Percentiles rank a stretch among this genome's conserved stretches.
Conservation (phyloP, 169 alveolate genomes). For the Theileria annulata region DNA sequence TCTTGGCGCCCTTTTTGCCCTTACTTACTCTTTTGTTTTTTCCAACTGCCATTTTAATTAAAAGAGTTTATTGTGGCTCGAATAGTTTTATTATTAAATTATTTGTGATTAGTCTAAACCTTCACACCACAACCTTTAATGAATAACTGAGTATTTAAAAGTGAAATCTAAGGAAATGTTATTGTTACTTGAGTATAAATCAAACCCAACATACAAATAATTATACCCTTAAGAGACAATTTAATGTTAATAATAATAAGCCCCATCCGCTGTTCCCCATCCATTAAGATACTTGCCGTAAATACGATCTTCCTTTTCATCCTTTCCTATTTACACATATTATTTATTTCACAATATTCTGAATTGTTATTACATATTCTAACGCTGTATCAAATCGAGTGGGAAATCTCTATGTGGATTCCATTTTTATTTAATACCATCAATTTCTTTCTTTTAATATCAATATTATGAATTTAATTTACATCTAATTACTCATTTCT, state of each 20-base stretch:
- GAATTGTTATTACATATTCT: not conserved
- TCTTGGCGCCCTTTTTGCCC: conserved; percentile 96
- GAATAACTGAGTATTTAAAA: no score
- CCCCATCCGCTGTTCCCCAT: not conserved
- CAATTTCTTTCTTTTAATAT: no score
- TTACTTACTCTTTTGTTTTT: conserved; percentile 94
- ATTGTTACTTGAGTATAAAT: not conserved
- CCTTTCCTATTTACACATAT: not conserved
- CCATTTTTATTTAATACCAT: not conserved
- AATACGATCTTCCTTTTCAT: not conserved
- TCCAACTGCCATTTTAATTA: conserved; percentile 91
- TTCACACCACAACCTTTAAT: not conserved
- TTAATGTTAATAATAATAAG: not conserved
- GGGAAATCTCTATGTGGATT: not conserved
- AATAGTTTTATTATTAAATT: conserved; percentile 3
- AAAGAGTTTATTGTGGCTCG: not conserved
- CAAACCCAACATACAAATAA: not conserved
- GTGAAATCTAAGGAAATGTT: not conserved
- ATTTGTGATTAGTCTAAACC: not conserved
- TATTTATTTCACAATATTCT: not conserved
- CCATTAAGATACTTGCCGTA: not conserved
- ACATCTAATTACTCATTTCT: not conserved
- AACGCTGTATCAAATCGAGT: not conserved
- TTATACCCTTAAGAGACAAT: not conserved
- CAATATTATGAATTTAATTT: not conserved